A percentile compares a stretch with the other conserved stretches of the same genome.
Conservation (phyloP, 2,329 filamentous ascomycete species). For the Pseudogymnoascus sp. region DNA sequence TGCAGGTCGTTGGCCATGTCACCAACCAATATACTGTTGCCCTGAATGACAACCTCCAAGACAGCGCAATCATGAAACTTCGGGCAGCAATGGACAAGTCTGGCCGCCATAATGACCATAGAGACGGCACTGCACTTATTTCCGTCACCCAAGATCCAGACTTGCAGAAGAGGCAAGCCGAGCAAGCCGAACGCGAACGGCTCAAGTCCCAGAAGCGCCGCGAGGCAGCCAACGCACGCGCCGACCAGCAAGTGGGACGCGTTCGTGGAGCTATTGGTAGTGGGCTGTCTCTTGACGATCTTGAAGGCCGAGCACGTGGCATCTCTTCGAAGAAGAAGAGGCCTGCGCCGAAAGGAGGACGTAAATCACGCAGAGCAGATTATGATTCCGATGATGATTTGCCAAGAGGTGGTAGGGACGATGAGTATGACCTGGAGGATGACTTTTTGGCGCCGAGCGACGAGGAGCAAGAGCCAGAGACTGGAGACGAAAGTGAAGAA, state of each 20-base stretch:
- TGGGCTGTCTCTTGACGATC: constrained; percentile 59
- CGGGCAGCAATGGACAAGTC: constrained; percentile 57
- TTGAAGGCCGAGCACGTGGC: constrained; percentile 52
- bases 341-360: constrained; percentile 41
- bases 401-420: constrained; percentile 49
- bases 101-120: constrained; percentile 43
- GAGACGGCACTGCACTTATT: constrained; percentile 59
- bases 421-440: constrained; percentile 74
- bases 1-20: constrained; percentile 69
- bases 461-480: constrained; percentile 56
- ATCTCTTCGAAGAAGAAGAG: constrained; percentile 39
- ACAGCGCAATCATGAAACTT: constrained; percentile 63
- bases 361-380: constrained; percentile 52
- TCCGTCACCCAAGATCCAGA: constrained; percentile 68
- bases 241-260: constrained; percentile 48
- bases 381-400: constrained; percentile 74
- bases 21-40: constrained; percentile 64
- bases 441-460: constrained; percentile 72
- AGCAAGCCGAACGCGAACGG: constrained; percentile 67
- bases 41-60: constrained; percentile 59
- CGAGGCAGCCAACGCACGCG: constrained; percentile 60
- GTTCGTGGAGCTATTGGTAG: constrained; percentile 38
- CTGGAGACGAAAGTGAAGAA: constrained; percentile 47
- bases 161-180: constrained; percentile 65
- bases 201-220: constrained; percentile 58